Evolutionary conservation across 768 basidiomycete genomes (phyloP).

Genomic region (Panaeolus papilionaceus): DNA sequence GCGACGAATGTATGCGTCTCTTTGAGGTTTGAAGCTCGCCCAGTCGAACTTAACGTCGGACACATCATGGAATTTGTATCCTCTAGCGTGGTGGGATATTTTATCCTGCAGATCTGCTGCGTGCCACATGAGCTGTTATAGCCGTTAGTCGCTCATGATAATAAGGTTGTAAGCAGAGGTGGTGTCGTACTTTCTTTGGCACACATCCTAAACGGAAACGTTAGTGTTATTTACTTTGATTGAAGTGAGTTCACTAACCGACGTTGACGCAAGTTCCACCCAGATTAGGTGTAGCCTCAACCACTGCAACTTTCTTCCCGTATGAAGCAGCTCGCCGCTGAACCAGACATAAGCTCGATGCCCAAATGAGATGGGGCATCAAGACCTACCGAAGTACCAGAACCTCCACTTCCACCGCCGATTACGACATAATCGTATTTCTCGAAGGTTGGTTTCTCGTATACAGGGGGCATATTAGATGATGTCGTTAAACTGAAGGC

Average conservation of each 20-base stretch:
- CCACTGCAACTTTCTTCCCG: constrained; percentile 91
- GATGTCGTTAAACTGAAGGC: constrained; percentile 33
- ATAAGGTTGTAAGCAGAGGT: constrained; percentile 13
- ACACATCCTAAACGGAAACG: constrained; percentile 74
- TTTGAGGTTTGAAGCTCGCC: constrained; percentile 89
- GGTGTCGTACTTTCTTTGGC: constrained; percentile 82
- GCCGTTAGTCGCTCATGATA: constrained; percentile 9
- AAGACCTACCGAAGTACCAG: constrained; percentile 79
- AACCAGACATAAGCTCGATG: constrained; percentile 7
- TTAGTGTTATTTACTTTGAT: background rate
- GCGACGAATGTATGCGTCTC: constrained; percentile 92
- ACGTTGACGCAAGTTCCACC: constrained; percentile 99
- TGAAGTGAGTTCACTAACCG: constrained; percentile 55
- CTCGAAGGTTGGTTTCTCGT: constrained; percentile 61
- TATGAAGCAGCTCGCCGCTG: constrained; percentile 92
- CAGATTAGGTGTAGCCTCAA: constrained; percentile 75
- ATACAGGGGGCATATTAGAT: constrained; percentile 73
- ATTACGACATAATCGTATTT: constrained; percentile 88
- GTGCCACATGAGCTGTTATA: constrained; percentile 93
- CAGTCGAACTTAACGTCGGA: constrained; percentile 79
- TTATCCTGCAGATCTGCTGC: constrained; percentile 91
- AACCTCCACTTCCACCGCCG: constrained; percentile 94
- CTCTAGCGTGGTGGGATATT: constrained; percentile 73
- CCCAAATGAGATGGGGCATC: background rate
- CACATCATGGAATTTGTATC: constrained; percentile 73